Evolutionary conservation across 331 rosid genomes (phyloP).

Genomic region (Phaseolus coccineus): DNA sequence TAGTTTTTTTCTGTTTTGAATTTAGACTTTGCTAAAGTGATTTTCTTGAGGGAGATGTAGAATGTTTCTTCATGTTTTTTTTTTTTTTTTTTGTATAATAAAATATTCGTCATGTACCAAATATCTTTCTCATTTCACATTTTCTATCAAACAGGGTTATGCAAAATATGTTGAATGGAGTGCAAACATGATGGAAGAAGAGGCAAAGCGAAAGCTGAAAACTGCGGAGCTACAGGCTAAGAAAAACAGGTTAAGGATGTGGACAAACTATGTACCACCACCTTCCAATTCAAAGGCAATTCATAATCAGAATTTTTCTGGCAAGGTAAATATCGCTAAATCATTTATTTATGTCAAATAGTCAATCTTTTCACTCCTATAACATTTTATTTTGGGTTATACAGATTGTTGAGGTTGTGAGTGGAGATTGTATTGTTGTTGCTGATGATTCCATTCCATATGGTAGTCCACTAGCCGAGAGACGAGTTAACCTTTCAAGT

Average conservation of each 20-base stretch:
- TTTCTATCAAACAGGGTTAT: conserved; percentile 59
- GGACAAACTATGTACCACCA: conserved; percentile 93
- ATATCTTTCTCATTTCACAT: conserved; percentile 23
- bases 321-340: conserved; percentile 68
- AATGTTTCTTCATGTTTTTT: neutral
- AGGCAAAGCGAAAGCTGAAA: conserved; percentile 79
- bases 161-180: conserved; percentile 97
- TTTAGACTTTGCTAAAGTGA: conserved; percentile 4
- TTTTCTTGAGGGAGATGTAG: neutral
- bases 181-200: conserved; percentile 96
- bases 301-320: conserved; percentile 89
- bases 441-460: conserved; percentile 91
- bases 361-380: conserved; percentile 9
- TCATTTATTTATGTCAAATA: conserved; percentile 31
- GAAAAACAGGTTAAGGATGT: conserved; percentile 72
- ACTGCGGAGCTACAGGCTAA: conserved; percentile 87
- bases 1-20: conserved; percentile 26
- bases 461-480: conserved; percentile 90
- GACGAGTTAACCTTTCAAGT: conserved; percentile 93
- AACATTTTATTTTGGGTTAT: conserved; percentile 25
- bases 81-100: neutral
- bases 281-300: conserved; percentile 92
- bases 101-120: conserved; percentile 20
- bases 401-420: conserved; percentile 97
- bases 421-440: conserved; percentile 90